Base-by-base conservation (phyloP, 345 rosid species). In the Abelmoschus esculentus region DNA sequence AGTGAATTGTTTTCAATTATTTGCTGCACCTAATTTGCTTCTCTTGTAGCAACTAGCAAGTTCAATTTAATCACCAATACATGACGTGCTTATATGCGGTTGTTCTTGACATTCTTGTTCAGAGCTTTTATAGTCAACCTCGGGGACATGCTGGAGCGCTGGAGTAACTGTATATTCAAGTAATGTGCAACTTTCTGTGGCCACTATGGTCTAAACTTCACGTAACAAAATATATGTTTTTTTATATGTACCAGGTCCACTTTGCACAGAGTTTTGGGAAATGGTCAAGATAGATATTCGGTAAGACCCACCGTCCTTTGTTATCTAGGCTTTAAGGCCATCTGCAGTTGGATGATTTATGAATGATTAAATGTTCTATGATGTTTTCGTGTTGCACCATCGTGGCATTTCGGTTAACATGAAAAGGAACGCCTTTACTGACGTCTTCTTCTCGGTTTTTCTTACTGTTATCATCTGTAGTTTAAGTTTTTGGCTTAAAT, bases 131-230 rank as follows among this genome's bases (percentile, higher is more conserved):
- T 92, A 4, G 95, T 90, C 70, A 92, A 90, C 79, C 89, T 92
- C 67, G 98, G 96, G 3, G 98, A 90, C 66, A 88, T 92, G 98
- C 75, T 92, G 83, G 95, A 92, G 78, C 91, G 91, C 26, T 90
- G 92, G 98, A 92, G 96, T 87, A 92, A 92, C 84, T 83, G 92
- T 70, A 74, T 79, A 44, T 92, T 92, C 92, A 87, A 89, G 96
- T 88, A 86, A 81, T 29, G 28, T 66, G 28, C 73, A 60, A 46
- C 19, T 54, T 72, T 72, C 44, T 26, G 18, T n/a, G 18, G 31
- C 50, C 17, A 36, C 38, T 5, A 29, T 26, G 69, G 49, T 67
- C 31, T 15, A 56, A 13, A 61, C 28, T 47, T 42, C 61, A 5
- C 62, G 56, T 71, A 44, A 12, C 38, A 22, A 22, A 22, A 22